Conservation (phyloP, 192 early-diverging fungal species). For the Radiomyces spectabilis region DNA sequence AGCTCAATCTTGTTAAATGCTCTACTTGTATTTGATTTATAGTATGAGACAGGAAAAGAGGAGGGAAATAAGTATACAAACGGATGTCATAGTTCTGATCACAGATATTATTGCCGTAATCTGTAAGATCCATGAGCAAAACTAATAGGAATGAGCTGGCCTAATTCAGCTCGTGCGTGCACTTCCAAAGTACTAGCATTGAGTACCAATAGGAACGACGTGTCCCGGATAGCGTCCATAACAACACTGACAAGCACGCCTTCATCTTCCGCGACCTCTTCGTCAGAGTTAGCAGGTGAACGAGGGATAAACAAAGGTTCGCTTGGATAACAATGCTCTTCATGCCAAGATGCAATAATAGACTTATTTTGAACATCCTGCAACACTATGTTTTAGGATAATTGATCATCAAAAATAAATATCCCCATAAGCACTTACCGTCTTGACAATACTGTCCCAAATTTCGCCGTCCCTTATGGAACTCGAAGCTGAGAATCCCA, state of each 20-base stretch:
- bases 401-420: not conserved
- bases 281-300: not conserved
- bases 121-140: constrained; percentile 59
- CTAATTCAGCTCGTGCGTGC: constrained; percentile 57
- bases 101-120: not conserved
- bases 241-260: constrained; percentile 72
- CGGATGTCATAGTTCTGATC: no score
- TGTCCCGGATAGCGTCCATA: constrained; percentile 54
- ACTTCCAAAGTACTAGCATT: constrained; percentile 63
- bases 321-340: constrained; percentile 67
- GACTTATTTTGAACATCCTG: constrained; percentile 30
- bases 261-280: constrained; percentile 56
- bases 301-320: constrained; percentile 75
- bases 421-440: constrained; percentile 27
- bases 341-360: constrained; percentile 31
- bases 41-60: no score
- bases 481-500: constrained; percentile 23
- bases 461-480: constrained; percentile 15
- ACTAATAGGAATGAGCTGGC: constrained; percentile 58
- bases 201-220: constrained; percentile 66
- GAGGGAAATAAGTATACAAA: no score
- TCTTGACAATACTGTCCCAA: constrained; percentile 39
- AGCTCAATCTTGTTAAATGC: no score
- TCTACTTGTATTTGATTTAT: no score
- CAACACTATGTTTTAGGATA: not conserved